Percentiles rank a stretch among this genome's conserved stretches.
Conservation (phyloP, 108 stramenopile genomes). For the Fragilaria crotonensis region DNA sequence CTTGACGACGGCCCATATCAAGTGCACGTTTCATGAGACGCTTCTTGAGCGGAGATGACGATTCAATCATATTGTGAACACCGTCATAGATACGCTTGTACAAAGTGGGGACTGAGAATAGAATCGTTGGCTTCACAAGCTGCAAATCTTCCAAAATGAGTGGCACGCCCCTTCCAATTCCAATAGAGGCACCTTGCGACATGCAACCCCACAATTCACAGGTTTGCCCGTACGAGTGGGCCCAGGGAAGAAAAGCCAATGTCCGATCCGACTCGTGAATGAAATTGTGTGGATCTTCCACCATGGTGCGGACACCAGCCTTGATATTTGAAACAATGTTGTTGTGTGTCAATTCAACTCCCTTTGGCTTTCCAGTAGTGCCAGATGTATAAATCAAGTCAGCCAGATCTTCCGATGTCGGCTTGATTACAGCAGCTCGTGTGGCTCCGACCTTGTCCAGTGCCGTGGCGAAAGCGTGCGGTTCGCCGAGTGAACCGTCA, state of each 20-base stretch:
- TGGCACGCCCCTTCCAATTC: constrained; percentile 74
- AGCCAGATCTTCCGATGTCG: constrained; percentile 81
- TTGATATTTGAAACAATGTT: constrained; percentile 83
- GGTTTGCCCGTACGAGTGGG: constrained; percentile 92
- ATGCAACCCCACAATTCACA: constrained; percentile 81
- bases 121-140: constrained; percentile 68
- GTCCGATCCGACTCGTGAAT: constrained; percentile 61
- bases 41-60: constrained; percentile 48
- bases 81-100: constrained; percentile 94
- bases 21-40: constrained; percentile 68
- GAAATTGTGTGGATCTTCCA: constrained; percentile 62
- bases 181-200: constrained; percentile 83
- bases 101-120: constrained; percentile 90
- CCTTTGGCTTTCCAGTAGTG: constrained; percentile 95
- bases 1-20: constrained; percentile 48
- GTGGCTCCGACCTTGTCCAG: constrained; percentile 39
- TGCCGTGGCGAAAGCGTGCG: constrained; percentile 59
- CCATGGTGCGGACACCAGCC: constrained; percentile 57
- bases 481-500: constrained; percentile 58
- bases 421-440: constrained; percentile 28
- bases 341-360: constrained; percentile 85
- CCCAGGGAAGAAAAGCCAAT: constrained; percentile 92
- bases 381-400: constrained; percentile 95
- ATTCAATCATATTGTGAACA: constrained; percentile 76
- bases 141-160: constrained; percentile 71